Base-by-base conservation (phyloP, 108 stramenopile genomes). In the Conticribra guillardii region DNA sequence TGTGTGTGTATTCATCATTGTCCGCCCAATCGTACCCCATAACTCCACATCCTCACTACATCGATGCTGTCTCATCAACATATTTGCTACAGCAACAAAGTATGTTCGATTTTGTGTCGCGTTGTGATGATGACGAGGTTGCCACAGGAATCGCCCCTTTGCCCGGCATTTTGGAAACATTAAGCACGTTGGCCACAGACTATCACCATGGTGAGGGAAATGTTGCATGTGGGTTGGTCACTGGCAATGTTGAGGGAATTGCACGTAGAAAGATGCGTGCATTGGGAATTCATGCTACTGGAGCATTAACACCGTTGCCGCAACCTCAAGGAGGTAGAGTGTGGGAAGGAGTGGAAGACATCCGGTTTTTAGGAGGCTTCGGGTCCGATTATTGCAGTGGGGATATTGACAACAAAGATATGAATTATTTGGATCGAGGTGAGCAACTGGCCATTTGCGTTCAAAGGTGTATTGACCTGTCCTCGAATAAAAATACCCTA, bases 231-330 rank as follows among this genome's bases (percentile, higher is more conserved):
- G 85, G 85, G 14, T 37, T 85, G 15, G 85, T 85, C 0, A 85
- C 85, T 15, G 85, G 85, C 30, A 83, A 85, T 54, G 85, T 83
- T 1, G 85, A 85, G 60, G 82, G 79, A n/a, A 83, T 86, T 57
- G 82, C 85, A 9, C 64, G 82, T 14, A 67, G 69, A n/a, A 83
- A 83, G 50, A 83, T 85, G 82, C 26, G 44, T 29, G 80, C 82
- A 2, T 60, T 83, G 14, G 85, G 82, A 4, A 64, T 86, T 37
- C 66, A 28, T 3, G 71, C 72, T 21, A 81, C 82, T 14, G 60
- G 69, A 27, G 82, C 76, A 44, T 73, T 86, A 18, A 69, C 73
- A 3, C 71, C 79, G 21, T 69, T 80, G 26, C 67, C 71, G 28
- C 32, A 65, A 37, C 54, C 59, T 24, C 75, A 81, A 61, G 46